A percentile compares a stretch with the other conserved stretches of the same genome.
phyloP scores from a whole-genome alignment of 768 basidiomycete genomes.

The Leccinum subgranulosum region DNA sequence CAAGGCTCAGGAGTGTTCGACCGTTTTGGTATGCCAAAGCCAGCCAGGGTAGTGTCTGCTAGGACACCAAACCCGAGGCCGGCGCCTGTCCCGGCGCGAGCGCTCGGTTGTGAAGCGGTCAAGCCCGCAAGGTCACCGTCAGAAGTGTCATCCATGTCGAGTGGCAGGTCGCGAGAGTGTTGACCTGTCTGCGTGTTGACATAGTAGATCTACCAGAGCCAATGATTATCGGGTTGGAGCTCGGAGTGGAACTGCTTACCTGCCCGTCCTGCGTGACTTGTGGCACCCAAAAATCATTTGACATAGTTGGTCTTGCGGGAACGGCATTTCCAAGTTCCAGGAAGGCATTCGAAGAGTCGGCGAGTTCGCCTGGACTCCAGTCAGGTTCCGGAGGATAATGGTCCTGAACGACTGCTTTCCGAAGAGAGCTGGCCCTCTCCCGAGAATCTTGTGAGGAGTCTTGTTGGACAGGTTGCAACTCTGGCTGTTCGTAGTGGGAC shows the following conservation, averaged over 20 bases:
- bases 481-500: conserved; percentile 27
- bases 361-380: conserved; percentile 37
- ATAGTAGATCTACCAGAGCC: conserved; percentile 78
- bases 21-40: conserved; percentile 59
- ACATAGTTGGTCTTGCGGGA: conserved; percentile 33
- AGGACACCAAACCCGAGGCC: conserved; percentile 45
- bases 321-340: conserved; percentile 30
- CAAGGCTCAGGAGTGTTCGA: conserved; percentile 77
- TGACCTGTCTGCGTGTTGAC: conserved; percentile 87
- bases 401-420: conserved; percentile 20
- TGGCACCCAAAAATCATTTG: conserved; percentile 90
- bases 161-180: conserved; percentile 80
- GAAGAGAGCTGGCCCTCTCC: conserved; percentile 7
- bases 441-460: conserved; percentile 14
- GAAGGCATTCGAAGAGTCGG: conserved; percentile 38
- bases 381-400: conserved; percentile 40
- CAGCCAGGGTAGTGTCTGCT: conserved; percentile 39
- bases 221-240: neutral
- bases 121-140: conserved; percentile 62
- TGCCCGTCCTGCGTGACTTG: conserved; percentile 78
- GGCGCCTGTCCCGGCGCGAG: conserved; percentile 53
- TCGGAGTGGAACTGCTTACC: conserved; percentile 44
- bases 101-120: conserved; percentile 50
- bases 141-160: conserved; percentile 62
- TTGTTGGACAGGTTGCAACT: conserved; percentile 10